phyloP scores from a whole-genome alignment of 129 eudicot species.

The Centrapalus pauciflorus region DNA sequence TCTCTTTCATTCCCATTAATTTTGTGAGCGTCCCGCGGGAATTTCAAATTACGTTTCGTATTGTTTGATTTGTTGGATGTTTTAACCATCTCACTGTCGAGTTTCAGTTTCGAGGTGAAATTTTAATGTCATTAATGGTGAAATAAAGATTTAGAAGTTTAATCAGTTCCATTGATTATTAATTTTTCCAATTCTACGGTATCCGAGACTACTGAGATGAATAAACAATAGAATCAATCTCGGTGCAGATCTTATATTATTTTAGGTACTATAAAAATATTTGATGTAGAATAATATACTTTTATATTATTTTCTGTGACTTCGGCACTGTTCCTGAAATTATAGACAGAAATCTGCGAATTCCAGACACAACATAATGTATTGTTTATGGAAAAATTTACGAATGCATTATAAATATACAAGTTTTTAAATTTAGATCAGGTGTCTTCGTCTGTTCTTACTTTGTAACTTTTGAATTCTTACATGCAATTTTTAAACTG shows the following conservation, averaged over 20 bases:
- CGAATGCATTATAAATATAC: not conserved
- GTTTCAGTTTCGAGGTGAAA: conserved; percentile 22
- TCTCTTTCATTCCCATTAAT: not conserved
- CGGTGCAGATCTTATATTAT: conserved; percentile 29
- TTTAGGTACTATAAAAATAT: not conserved
- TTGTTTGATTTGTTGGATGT: conserved; percentile 1
- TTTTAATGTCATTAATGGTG: conserved; percentile 32
- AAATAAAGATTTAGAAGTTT: not conserved
- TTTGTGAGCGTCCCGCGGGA: not conserved
- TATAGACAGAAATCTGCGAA: conserved; percentile 23
- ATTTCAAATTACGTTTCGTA: conserved; percentile 11
- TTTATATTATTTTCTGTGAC: conserved; percentile 1
- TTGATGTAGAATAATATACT: not conserved
- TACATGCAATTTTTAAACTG: not conserved
- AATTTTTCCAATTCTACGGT: conserved; percentile 13
- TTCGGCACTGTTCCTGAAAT: conserved; percentile 13
- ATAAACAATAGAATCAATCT: conserved; percentile 18
- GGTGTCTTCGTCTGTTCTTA: conserved; percentile 5
- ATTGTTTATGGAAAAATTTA: conserved; percentile 7
- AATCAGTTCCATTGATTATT: not conserved
- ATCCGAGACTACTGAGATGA: conserved; percentile 20
- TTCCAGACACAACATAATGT: conserved; percentile 27
- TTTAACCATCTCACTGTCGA: not conserved
- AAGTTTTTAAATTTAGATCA: not conserved
- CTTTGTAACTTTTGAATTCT: not conserved